Conservation (phyloP, 306 rosid genomes). For the Geum urbanum region DNA sequence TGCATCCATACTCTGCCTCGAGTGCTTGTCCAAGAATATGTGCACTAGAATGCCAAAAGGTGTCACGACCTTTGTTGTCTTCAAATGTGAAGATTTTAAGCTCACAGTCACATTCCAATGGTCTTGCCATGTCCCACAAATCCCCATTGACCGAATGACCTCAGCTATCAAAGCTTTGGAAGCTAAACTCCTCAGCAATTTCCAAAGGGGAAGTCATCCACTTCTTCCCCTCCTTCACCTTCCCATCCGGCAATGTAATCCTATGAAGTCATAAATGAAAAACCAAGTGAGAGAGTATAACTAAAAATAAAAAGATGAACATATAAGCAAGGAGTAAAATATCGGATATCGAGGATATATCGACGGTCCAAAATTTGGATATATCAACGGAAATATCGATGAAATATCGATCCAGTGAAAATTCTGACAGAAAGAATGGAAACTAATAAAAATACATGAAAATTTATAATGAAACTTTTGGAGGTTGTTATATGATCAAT, state of each 20-base stretch:
- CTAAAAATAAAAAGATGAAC: not conserved
- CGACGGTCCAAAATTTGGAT: too few species aligned
- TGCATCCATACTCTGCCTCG: slow-evolving; percentile 74
- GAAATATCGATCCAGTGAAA: too few species aligned
- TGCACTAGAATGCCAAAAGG: slow-evolving; percentile 97
- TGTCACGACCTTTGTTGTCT: slow-evolving; percentile 77
- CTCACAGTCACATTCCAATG: slow-evolving; percentile 62
- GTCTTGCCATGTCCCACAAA: slow-evolving; percentile 80
- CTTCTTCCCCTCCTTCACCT: slow-evolving; percentile 61
- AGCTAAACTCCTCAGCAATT: slow-evolving; percentile 62
- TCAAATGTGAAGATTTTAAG: slow-evolving; percentile 71
- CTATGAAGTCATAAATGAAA: slow-evolving; percentile 11
- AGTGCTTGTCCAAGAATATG: slow-evolving; percentile 89
- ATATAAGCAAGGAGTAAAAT: too few species aligned
- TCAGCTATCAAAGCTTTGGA: slow-evolving; percentile 66
- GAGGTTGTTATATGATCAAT: too few species aligned
- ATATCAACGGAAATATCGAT: too few species aligned
- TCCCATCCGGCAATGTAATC: slow-evolving; percentile 61
- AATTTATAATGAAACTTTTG: too few species aligned
- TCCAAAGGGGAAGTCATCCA: slow-evolving; percentile 76
- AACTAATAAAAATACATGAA: too few species aligned
- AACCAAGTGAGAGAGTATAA: not conserved
- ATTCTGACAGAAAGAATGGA: too few species aligned
- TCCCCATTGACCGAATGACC: slow-evolving; percentile 77
- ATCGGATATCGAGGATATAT: too few species aligned